These are phyloP conservation scores for Gaertneriomyces semiglobifer DNA, from an alignment of 192 early-diverging fungal genomes.

Conservation along the genomic window DNA sequence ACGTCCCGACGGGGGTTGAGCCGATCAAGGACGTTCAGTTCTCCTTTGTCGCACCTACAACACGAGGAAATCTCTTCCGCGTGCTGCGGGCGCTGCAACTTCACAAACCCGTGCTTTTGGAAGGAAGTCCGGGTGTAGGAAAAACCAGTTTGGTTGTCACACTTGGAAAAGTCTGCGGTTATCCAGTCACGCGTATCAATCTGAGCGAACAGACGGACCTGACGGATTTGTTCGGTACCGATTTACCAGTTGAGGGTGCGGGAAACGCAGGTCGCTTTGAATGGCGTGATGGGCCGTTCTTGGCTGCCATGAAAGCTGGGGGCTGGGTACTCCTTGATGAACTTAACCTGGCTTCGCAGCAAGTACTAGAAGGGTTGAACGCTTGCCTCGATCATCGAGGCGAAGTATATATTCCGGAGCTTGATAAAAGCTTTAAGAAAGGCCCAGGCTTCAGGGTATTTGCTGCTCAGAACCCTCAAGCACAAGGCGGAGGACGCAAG, in stretches of 20 bases:
- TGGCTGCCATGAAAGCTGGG: slow-evolving; percentile 91
- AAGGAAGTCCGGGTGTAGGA: slow-evolving; percentile 97
- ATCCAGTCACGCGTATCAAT: slow-evolving; percentile 90
- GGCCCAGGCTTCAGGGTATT: slow-evolving; percentile 84
- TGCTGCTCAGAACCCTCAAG: slow-evolving; percentile 95
- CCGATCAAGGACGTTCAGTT: slow-evolving; percentile 59
- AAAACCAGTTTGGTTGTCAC: slow-evolving; percentile 88
- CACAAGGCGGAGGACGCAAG: slow-evolving; percentile 96
- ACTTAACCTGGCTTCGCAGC: slow-evolving; percentile 96
- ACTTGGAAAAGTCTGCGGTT: slow-evolving; percentile 76
- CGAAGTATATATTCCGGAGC: slow-evolving; percentile 92
- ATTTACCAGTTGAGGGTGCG: slow-evolving; percentile 86
- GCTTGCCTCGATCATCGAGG: slow-evolving; percentile 97
- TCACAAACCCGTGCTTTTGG: slow-evolving; percentile 85
- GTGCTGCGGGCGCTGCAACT: slow-evolving; percentile 89
- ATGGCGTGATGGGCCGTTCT: slow-evolving; percentile 96
- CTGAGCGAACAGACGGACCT: slow-evolving; percentile 97
- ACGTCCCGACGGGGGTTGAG: slow-evolving; percentile 62
- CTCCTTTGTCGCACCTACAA: slow-evolving; percentile 86
- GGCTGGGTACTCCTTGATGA: slow-evolving; percentile 98
- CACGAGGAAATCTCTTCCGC: slow-evolving; percentile 77
- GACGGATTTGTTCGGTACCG: slow-evolving; percentile 97
- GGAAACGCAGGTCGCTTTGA: slow-evolving; percentile 83
- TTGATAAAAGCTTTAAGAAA: slow-evolving; percentile 81
- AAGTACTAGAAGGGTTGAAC: slow-evolving; percentile 96